Percentiles rank a stretch among this genome's conserved stretches.
Evolutionary conservation across 1,284 basidiomycete species (phyloP).

Genomic region (Takashimella koratensis): DNA sequence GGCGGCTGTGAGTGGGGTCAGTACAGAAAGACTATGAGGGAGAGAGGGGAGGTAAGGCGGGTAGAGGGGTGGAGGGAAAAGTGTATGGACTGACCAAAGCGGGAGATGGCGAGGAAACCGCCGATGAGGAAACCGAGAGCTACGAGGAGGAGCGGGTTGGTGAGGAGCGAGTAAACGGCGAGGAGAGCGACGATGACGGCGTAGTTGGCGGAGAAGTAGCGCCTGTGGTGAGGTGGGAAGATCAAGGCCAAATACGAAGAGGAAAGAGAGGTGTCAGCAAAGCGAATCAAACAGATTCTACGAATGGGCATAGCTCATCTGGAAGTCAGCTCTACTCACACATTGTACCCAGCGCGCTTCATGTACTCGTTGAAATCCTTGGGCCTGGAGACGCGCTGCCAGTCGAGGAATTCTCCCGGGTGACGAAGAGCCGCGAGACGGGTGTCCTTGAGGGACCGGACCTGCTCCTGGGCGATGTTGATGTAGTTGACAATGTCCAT

Average conservation of each 20-base stretch:
- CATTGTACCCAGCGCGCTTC: conserved; percentile 39
- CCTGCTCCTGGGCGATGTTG: conserved; percentile 62
- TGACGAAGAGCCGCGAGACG: conserved; percentile 75
- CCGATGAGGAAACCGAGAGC: conserved; percentile 84
- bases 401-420: conserved; percentile 75
- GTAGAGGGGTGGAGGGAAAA: conserved; percentile 1
- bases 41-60: conserved; percentile 1
- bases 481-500: conserved; percentile 42
- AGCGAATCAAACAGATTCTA: no score
- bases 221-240: conserved; percentile 88
- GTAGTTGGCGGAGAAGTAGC: conserved; percentile 92
- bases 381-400: conserved; percentile 72
- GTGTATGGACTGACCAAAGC: conserved; percentile 63
- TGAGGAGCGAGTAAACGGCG: conserved; percentile 84
- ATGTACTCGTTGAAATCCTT: conserved; percentile 59
- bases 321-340: conserved; percentile 25
- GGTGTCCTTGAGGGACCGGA: conserved; percentile 79
- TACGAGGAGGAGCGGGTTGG: conserved; percentile 74
- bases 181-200: conserved; percentile 73
- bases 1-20: conserved; percentile 26
- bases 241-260: no score
- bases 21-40: conserved; percentile 3
- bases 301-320: no score
- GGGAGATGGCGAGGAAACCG: conserved; percentile 86
- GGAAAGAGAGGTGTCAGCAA: no score